Percentiles rank a stretch among this genome's conserved stretches.
Evolutionary conservation across 2,329 filamentous ascomycete genomes (phyloP).

Genomic region (Boeremia exigua): DNA sequence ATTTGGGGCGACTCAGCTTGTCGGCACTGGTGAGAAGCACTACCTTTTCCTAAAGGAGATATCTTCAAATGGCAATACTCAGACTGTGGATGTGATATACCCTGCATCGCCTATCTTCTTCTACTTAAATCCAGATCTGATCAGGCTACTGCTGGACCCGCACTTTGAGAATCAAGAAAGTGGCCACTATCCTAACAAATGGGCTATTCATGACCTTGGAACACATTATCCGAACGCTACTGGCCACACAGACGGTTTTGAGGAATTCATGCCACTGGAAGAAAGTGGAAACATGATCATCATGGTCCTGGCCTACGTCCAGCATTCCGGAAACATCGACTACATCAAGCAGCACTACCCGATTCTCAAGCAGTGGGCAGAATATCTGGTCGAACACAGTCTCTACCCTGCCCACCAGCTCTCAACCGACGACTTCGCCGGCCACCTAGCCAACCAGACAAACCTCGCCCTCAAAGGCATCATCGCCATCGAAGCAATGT

Average conservation of each 20-base stretch:
- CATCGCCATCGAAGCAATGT: conserved; percentile 80
- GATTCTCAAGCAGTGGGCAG: conserved; percentile 78
- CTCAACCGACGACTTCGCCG: conserved; percentile 86
- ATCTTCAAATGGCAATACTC: conserved; percentile 81
- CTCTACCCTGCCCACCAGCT: conserved; percentile 78
- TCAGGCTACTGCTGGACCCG: conserved; percentile 79
- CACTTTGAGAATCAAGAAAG: conserved; percentile 81
- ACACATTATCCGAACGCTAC: conserved; percentile 76
- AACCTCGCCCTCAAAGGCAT: conserved; percentile 86
- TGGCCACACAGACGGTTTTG: conserved; percentile 71
- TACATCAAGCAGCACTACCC: conserved; percentile 68
- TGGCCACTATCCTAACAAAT: conserved; percentile 82
- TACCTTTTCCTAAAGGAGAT: conserved; percentile 86
- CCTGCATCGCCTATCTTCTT: conserved; percentile 85
- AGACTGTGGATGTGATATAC: conserved; percentile 88
- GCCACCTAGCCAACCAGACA: conserved; percentile 77
- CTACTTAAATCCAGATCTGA: conserved; percentile 81
- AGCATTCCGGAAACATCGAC: conserved; percentile 66
- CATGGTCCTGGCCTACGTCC: conserved; percentile 80
- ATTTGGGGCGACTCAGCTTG: conserved; percentile 77
- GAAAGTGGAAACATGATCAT: conserved; percentile 84
- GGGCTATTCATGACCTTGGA: conserved; percentile 79
- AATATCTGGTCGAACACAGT: conserved; percentile 75
- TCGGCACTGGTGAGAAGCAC: conserved; percentile 72
- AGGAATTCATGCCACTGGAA: conserved; percentile 78